Base-by-base conservation (phyloP, 768 basidiomycete species). In the Leccinellum albellum region DNA sequence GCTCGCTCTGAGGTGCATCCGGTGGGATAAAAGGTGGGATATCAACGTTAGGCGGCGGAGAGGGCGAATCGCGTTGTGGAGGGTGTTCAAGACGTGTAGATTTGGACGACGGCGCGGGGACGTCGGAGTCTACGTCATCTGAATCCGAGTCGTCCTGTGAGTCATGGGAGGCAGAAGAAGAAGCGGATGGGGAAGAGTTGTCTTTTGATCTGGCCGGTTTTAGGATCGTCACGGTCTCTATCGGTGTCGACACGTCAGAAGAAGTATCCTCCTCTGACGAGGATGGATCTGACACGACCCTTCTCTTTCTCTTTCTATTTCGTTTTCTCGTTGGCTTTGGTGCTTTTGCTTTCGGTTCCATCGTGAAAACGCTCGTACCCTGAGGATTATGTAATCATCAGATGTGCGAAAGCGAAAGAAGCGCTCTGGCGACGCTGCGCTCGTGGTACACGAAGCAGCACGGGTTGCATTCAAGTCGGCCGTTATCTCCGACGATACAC, bases 1-100 rank as follows among this genome's bases (percentile, higher is more conserved):
- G 73, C 57, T 91, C 87, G 29, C 75, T 70, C 47, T 77, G 70
- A 14, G 67, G 63, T 6, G 71, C 66, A 31, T 75, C 71, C 23
- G 59, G 51, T 4, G 82, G 76, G 13, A 87, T 64, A 64, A 91
- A 88, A 1, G 87, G 75, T 0, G 87, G 88, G 10, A 88, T 73
- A 20, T 64, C 63, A 7, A 57, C 55, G 24, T 40, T 40, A 1
- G 61, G 56, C 24, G 49, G 60, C 0, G 70, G 71, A 48, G 71
- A 66, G 24, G 64, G 68, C 23, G 70, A 73, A 44, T 64, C 60
- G 21, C 61, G 67, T 50, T 59, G 60, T 14, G 24, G 45, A 4
- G 35, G 48, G 12, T 42, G 56, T 49, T 60, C 50, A 6, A 45
- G 20, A 23, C 4, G 52, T 35, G 6, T 49, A 3, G 40, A 53